Base-by-base conservation (phyloP, 257 asterid genomes). In the Lycium barbarum region DNA sequence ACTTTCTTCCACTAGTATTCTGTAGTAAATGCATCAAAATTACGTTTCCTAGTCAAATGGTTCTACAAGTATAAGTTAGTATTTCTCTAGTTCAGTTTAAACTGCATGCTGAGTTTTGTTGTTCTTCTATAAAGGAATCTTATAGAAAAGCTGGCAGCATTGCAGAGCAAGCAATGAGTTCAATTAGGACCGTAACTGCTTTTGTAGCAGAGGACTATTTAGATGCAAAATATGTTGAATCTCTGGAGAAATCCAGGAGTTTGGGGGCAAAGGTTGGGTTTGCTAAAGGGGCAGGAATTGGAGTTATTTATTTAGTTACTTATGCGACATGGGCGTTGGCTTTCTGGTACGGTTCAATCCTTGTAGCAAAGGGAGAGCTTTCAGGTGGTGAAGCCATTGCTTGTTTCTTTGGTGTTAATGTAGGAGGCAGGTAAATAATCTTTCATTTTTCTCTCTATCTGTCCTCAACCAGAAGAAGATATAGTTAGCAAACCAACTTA, bases 251-350 rank as follows among this genome's bases (percentile, higher is more conserved):
- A 84, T 91, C 98, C 35, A 90, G 89, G 81, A 89, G 92, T 51
- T 73, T 92, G 65, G 98, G 98, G 59, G 89, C 86, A 66, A 95
- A 90, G 81, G 86, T 95, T 43, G 98, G 98, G 59, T 95, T 95
- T 70, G 97, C 98, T 9, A 95, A 95, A 84, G 98, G 98, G 59
- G 89, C 88, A 2, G 98, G 98, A 59, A 87, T 95, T 63, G 98
- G 98, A 61, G 92, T 95, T 53, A 95, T 95, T 38, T 95, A 95
- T 85, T 87, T 95, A 38, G 97, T 95, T 22, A 92, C 98, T 1
- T 95, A 93, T 79, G 89, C 94, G 2, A 95, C 98, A 17, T 95
- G 98, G 98, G 98, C 98, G 17, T 86, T 95, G 88, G 98, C 98
- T 70, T 95, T 95, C 86, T 95, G 98, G 97, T 95, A 95, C 8